Percentiles rank a stretch among this genome's conserved stretches.
These are phyloP conservation scores for Flueggea neowawraea DNA, from an alignment of 441 rosid genomes.

Conservation along the genomic window DNA sequence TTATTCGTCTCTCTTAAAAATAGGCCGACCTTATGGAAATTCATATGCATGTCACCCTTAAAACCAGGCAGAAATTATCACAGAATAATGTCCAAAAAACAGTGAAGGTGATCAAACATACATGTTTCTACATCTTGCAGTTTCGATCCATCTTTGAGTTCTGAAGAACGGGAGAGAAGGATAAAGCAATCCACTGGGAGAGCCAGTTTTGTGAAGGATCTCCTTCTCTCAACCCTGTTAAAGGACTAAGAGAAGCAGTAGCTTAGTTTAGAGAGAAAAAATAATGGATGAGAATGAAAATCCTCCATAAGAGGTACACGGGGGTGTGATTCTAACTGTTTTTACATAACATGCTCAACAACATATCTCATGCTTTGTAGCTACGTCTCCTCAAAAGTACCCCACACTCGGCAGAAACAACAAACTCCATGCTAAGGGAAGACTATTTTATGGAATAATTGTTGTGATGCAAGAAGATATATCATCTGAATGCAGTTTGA, in stretches of 20 bases:
- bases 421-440: constrained; percentile 11
- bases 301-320: constrained; percentile 11
- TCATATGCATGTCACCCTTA: too few relatives aligned
- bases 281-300: constrained; percentile 21
- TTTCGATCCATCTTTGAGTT: constrained; percentile 54
- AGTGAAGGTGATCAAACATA: not conserved
- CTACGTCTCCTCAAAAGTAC: constrained; percentile 17
- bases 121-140: constrained; percentile 21
- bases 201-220: constrained; percentile 53
- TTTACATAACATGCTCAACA: constrained; percentile 9
- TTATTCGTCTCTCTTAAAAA: too few relatives aligned
- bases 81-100: not conserved
- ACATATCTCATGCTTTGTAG: constrained; percentile 8
- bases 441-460: constrained; percentile 4
- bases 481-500: too few relatives aligned
- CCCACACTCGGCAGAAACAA: constrained; percentile 16
- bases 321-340: constrained; percentile 2
- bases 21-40: too few relatives aligned
- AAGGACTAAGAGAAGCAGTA: constrained; percentile 25
- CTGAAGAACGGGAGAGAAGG: constrained; percentile 53
- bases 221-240: constrained; percentile 41
- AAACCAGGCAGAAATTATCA: too few relatives aligned
- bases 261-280: constrained; percentile 12
- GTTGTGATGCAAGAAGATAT: constrained; percentile 4
- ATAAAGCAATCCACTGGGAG: constrained; percentile 48